Percentiles rank a stretch among this genome's conserved stretches.
Conservation (phyloP, 2,329 filamentous ascomycete species). For the Alternaria viburni region DNA sequence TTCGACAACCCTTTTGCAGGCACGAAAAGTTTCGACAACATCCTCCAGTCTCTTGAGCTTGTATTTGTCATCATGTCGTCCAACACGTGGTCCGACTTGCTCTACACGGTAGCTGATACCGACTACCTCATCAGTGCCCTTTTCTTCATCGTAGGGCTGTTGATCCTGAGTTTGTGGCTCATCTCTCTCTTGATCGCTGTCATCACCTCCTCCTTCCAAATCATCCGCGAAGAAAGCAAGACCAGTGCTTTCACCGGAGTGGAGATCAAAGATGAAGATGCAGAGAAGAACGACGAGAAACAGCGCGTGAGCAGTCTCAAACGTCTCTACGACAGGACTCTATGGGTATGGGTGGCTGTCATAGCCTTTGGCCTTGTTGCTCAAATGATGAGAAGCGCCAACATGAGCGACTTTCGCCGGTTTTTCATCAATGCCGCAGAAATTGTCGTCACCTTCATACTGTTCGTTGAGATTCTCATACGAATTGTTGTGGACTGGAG, state of each 20-base stretch:
- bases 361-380: constrained; percentile 82
- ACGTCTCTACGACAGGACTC: constrained; percentile 74
- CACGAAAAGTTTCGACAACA: constrained; percentile 95
- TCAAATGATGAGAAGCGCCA: constrained; percentile 77
- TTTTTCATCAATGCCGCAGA: constrained; percentile 75
- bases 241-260: constrained; percentile 89
- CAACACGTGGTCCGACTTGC: constrained; percentile 93
- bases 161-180: constrained; percentile 95
- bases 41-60: constrained; percentile 86
- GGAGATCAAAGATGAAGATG: constrained; percentile 55
- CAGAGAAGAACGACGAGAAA: constrained; percentile 46
- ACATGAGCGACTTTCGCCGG: constrained; percentile 69
- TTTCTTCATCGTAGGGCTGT: constrained; percentile 74
- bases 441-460: constrained; percentile 74
- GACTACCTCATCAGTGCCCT: constrained; percentile 88
- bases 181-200: constrained; percentile 94
- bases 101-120: constrained; percentile 91
- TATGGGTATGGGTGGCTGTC: constrained; percentile 77
- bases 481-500: constrained; percentile 82
- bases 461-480: constrained; percentile 82
- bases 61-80: constrained; percentile 99
- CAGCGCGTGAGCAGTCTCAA: constrained; percentile 64
- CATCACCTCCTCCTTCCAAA: constrained; percentile 97
- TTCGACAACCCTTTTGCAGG: constrained; percentile 78
- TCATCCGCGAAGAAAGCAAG: constrained; percentile 95